Conservation (phyloP, 768 basidiomycete species). For the Lentinula guzmanii region DNA sequence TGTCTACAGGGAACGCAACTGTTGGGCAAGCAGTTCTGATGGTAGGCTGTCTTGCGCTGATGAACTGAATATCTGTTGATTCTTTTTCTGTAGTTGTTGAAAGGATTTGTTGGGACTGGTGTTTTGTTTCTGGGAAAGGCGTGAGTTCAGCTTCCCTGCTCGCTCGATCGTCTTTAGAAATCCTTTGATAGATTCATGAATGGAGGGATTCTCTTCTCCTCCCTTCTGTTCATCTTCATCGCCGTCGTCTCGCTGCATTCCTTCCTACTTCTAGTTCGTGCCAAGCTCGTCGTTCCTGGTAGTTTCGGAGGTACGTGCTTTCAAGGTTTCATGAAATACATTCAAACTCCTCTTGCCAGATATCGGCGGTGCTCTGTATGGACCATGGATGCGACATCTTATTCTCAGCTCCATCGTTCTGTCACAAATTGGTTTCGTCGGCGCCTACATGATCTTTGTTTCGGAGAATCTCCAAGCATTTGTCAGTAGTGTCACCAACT, state of each 20-base stretch:
- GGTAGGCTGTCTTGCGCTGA: slow-evolving; percentile 33
- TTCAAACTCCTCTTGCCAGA: slow-evolving; percentile 37
- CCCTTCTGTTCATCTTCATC: slow-evolving; percentile 69
- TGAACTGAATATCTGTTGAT: slow-evolving; percentile 14
- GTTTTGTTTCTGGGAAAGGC: slow-evolving; percentile 94
- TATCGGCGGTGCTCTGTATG: slow-evolving; percentile 89
- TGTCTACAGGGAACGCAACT: slow-evolving; percentile 80
- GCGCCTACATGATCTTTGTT: slow-evolving; percentile 94
- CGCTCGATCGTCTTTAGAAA: slow-evolving; percentile 1
- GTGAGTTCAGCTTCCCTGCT: slow-evolving; percentile 33
- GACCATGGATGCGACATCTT: slow-evolving; percentile 85
- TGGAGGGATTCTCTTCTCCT: slow-evolving; percentile 89
- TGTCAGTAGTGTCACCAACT: neutral
- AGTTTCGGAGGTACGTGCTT: slow-evolving; percentile 79
- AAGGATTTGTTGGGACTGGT: slow-evolving; percentile 93
- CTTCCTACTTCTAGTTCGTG: slow-evolving; percentile 84
- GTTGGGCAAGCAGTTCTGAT: slow-evolving; percentile 90
- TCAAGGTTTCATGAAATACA: too few species aligned
- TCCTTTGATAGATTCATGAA: slow-evolving; percentile 74
- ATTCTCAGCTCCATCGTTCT: slow-evolving; percentile 85
- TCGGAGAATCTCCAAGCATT: slow-evolving; percentile 74
- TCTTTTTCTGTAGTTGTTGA: slow-evolving; percentile 32
- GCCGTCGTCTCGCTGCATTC: slow-evolving; percentile 87
- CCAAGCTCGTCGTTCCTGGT: slow-evolving; percentile 85
- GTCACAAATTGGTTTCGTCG: slow-evolving; percentile 86